phyloP scores from a whole-genome alignment of 78 protist species.

The Guillardia theta region DNA sequence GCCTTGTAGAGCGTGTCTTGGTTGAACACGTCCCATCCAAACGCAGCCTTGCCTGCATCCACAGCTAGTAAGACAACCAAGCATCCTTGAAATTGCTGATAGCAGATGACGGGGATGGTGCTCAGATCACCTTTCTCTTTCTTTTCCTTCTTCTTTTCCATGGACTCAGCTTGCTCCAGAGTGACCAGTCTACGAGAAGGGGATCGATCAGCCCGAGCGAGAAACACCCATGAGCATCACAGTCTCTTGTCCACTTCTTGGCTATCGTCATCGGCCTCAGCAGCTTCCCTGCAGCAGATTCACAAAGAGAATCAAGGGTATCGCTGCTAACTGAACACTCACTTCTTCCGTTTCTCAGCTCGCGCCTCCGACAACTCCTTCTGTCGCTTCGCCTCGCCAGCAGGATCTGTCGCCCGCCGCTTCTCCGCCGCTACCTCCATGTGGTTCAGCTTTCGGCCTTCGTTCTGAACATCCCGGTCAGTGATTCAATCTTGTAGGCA shows the following conservation, averaged over 20 bases:
- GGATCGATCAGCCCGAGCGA: too few relatives aligned
- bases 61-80: background rate
- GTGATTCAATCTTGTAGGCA: too few relatives aligned
- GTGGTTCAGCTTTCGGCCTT: conserved; percentile 35
- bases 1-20: conserved; percentile 16
- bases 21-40: conserved; percentile 17
- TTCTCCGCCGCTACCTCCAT: conserved; percentile 34
- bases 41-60: conserved; percentile 13
- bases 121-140: background rate
- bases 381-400: background rate
- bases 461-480: background rate
- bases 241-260: background rate
- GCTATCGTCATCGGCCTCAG: background rate
- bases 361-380: background rate
- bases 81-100: background rate
- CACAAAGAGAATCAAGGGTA: background rate
- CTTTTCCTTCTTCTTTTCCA: background rate
- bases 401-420: background rate
- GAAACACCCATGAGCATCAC: too few relatives aligned
- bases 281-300: background rate
- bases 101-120: background rate
- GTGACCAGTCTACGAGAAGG: too few relatives aligned
- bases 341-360: background rate
- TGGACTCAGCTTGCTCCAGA: background rate
- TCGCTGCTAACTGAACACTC: background rate